Evolutionary conservation across 2,329 filamentous ascomycete species (phyloP).

Genomic region (Exophiala spinifera): DNA sequence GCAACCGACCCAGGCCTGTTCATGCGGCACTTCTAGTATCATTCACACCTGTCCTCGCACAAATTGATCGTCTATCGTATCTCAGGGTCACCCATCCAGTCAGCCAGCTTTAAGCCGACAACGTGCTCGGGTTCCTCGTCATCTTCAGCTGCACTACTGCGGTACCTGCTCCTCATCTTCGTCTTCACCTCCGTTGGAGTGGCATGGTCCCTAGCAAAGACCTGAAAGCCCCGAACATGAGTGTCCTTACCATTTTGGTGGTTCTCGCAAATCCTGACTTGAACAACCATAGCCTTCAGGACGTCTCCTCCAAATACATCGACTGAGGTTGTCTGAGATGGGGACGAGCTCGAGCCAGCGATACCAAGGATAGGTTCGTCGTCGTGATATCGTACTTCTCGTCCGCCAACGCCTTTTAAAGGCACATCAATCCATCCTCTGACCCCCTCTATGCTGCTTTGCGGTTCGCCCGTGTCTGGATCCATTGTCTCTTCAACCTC

Average conservation of each 20-base stretch:
- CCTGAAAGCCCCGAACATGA: conserved; percentile 89
- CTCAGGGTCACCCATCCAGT: conserved; percentile 51
- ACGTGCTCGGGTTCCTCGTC: conserved; percentile 32
- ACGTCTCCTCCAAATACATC: conserved; percentile 59
- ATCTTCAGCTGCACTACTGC: conserved; percentile 24
- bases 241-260: conserved; percentile 99
- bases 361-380: conserved; percentile 15
- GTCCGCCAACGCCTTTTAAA: conserved; percentile 59
- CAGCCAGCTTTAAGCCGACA: conserved; percentile 42
- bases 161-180: conserved; percentile 27
- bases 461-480: conserved; percentile 27
- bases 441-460: conserved; percentile 27
- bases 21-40: too few species aligned
- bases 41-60: background rate
- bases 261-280: conserved; percentile 89
- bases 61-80: conserved; percentile 37
- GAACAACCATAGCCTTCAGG: conserved; percentile 82
- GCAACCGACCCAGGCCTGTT: too few species aligned
- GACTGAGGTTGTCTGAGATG: conserved; percentile 10
- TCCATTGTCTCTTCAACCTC: conserved; percentile 65
- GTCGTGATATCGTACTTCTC: conserved; percentile 31
- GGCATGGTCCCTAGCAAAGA: conserved; percentile 59
- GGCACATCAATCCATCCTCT: conserved; percentile 89
- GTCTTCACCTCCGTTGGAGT: conserved; percentile 14
- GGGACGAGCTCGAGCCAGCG: conserved; percentile 17